A percentile compares a stretch with the other conserved stretches of the same genome.
Conservation (phyloP, 2,329 filamentous ascomycete species). For the Plenodomus tracheiphilus region DNA sequence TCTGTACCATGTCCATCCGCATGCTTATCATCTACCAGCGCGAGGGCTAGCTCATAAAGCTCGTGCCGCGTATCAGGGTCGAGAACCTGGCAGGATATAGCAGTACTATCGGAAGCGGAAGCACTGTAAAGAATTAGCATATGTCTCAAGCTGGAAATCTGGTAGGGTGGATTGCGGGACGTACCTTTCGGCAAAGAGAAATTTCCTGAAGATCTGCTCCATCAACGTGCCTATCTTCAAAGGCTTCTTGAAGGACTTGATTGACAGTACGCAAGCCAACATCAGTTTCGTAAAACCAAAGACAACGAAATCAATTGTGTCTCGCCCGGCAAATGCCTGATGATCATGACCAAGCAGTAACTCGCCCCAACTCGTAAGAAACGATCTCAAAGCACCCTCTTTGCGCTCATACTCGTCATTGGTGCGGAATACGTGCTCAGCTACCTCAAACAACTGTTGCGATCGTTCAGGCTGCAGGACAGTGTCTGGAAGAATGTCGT, state of each 20-base stretch:
- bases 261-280: constrained; percentile 40
- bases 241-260: constrained; percentile 47
- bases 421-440: constrained; percentile 40
- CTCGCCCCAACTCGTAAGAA: constrained; percentile 36
- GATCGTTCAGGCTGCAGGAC: constrained; percentile 28
- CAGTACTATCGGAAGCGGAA: neutral
- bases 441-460: constrained; percentile 41
- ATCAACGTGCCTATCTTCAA: constrained; percentile 36
- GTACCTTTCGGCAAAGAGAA: constrained; percentile 37
- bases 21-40: constrained; percentile 34
- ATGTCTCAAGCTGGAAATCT: neutral
- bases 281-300: constrained; percentile 48
- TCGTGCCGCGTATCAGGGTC: constrained; percentile 31
- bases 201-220: constrained; percentile 39
- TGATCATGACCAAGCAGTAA: constrained; percentile 40
- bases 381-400: constrained; percentile 34
- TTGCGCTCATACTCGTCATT: constrained; percentile 40
- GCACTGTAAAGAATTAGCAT: neutral
- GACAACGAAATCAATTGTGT: constrained; percentile 41
- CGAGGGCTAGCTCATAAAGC: constrained; percentile 42
- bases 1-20: neutral
- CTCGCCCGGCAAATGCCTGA: constrained; percentile 40
- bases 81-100: neutral
- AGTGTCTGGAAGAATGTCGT: constrained; percentile 32
- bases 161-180: constrained; percentile 4